Evolutionary conservation across 2,329 filamentous ascomycete species (phyloP), one percentile per base, ranked within the genome.

Genomic region (Penicillium verrucosum): DNA sequence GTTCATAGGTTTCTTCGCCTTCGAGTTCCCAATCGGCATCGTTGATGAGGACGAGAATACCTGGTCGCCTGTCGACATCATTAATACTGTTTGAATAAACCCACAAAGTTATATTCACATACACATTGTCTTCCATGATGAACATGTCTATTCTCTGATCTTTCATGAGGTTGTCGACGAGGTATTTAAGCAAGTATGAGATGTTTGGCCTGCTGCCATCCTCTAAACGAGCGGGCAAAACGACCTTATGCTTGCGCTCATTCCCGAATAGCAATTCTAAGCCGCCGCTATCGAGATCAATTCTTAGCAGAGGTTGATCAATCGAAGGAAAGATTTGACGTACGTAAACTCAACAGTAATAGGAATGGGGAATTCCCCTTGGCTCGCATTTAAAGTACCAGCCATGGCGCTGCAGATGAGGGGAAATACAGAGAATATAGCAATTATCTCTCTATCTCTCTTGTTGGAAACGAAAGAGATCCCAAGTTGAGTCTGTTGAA

Each of bases 11-110:
- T 71, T 94, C 92, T 76, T 97, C 93, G 18, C 92, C 94, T 76
- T 97, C 94, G 12, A 99, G 84, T 75, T 97, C 94, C 94, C 94
- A 99, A 74, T 99, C 94, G 27, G 92, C 90, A 67, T 99, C 94
- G 72, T 99, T 99, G 74, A 99, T 96, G 56, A 99, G 82, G 29
- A 97, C 93, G 42, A 99, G 84, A 73, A 99, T 96, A 3, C 94
- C 94, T 5, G 94, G 94, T 51, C 94, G 92, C 59, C 93, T 97
- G 55, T 27, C n/a, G 58, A 65, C 66, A 58, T 64, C 46, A 62
- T 62, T 41, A 46, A 57, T 23, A 51, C 5, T 32, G 40, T 23
- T 21, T 16, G 53, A 34, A 55, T 38, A 16, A 51, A 12, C n/a
- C 32, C n/a, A 30, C 6, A 8, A 41, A 40, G 54, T 12, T 27